A percentile compares a stretch with the other conserved stretches of the same genome.
phyloP scores from a whole-genome alignment of 257 asterid genomes.

The Scutellaria baicalensis region DNA sequence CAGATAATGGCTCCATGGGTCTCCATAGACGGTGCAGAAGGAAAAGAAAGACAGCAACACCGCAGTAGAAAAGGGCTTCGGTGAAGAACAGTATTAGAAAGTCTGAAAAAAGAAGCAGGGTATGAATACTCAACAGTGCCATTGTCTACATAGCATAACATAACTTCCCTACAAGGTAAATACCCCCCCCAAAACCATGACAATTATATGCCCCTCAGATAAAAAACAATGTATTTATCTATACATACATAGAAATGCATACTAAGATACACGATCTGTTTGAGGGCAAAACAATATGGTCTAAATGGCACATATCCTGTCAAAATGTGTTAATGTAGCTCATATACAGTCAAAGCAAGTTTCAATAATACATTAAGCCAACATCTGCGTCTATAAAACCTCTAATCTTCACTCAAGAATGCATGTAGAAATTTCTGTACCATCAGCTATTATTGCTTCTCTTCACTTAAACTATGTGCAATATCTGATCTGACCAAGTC shows the following conservation, averaged over 20 bases:
- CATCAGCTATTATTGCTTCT: neutral
- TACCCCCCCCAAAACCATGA: neutral
- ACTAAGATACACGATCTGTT: too few species aligned
- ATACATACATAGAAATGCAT: too few species aligned
- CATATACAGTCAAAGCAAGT: neutral
- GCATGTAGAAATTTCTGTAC: neutral
- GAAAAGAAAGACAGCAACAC: conserved; percentile 73
- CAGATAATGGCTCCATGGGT: conserved; percentile 33
- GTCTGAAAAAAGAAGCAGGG: conserved; percentile 41
- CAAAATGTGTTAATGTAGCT: neutral
- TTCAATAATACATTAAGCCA: neutral
- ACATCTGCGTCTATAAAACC: neutral
- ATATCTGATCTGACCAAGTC: too few species aligned
- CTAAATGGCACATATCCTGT: too few species aligned
- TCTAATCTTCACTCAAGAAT: neutral
- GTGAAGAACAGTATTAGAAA: conserved; percentile 94
- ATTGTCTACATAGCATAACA: too few species aligned
- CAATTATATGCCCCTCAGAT: neutral
- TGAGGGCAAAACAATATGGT: too few species aligned
- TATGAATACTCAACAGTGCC: neutral
- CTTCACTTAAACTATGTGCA: too few species aligned
- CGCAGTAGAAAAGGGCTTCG: conserved; percentile 91
- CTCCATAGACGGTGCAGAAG: conserved; percentile 59
- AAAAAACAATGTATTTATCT: too few species aligned
- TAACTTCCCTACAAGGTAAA: too few species aligned